Percentiles rank a stretch among this genome's conserved stretches.
These are phyloP conservation scores for Phytophthora foliorum DNA, from an alignment of 352 stramenopile species.

Conservation along the genomic window DNA sequence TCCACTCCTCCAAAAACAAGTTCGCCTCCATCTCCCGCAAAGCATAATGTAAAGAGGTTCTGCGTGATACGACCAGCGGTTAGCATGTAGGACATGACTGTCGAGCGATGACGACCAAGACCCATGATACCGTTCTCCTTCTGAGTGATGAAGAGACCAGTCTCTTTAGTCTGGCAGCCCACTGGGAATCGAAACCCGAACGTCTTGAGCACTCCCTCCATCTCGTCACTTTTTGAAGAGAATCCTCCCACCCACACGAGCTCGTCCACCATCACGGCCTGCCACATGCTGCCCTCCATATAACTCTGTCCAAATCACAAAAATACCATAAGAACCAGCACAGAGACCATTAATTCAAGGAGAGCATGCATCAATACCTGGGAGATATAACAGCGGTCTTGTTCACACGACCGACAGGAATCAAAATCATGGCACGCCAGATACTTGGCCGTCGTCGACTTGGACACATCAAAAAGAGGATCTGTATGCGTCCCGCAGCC, in stretches of 20 bases:
- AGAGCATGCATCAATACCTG: conserved; percentile 51
- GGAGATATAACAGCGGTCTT: conserved; percentile 77
- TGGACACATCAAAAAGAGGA: conserved; percentile 72
- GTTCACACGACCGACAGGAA: conserved; percentile 59
- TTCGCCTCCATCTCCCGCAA: conserved; percentile 66
- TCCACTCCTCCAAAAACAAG: conserved; percentile 87
- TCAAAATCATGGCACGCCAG: conserved; percentile 65
- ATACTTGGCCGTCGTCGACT: conserved; percentile 83
- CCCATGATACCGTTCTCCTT: conserved; percentile 94
- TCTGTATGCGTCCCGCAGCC: conserved; percentile 83
- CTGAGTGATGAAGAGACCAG: conserved; percentile 87
- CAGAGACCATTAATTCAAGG: not conserved
- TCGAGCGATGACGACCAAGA: conserved; percentile 70
- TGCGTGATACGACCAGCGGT: conserved; percentile 57
- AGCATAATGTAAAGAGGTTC: conserved; percentile 88
- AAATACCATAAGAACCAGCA: not conserved
- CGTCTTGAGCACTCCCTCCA: conserved; percentile 60
- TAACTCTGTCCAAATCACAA: conserved; percentile 60
- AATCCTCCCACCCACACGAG: conserved; percentile 85
- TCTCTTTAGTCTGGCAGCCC: conserved; percentile 87
- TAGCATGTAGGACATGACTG: conserved; percentile 81
- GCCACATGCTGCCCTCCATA: conserved; percentile 91
- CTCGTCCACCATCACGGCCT: conserved; percentile 82
- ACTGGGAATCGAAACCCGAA: conserved; percentile 83
- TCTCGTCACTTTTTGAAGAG: conserved; percentile 43